Evolutionary conservation across 1,284 basidiomycete species (phyloP), one percentile per base, ranked within the genome.

Genomic region (Cutaneotrichosporon mucoides): DNA sequence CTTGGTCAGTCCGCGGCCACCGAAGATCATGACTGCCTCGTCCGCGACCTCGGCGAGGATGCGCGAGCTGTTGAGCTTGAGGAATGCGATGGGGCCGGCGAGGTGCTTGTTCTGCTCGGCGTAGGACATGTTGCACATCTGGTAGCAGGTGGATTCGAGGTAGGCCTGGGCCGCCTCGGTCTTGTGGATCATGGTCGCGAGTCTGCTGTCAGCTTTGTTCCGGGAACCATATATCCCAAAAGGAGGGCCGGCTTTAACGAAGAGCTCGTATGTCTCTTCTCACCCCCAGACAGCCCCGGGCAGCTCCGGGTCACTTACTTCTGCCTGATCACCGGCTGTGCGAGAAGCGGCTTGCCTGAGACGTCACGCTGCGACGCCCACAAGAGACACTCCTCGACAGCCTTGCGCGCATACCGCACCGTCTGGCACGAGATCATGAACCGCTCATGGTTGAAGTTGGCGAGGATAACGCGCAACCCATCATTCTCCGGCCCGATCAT

Each of bases 71-170:
- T 88, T 86, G 86, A 88, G 88, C 59, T 88, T 79, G 63, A 79
- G 69, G 73, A 79, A 76, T 4, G 73, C 74, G 56, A 79, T 78
- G 63, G 76, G 77, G 5, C 73, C 77, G 42, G 74, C 77, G 42
- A 79, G 73, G 56, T 76, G 66, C 36, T 69, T 61, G 42, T 80
- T 74, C 79, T 92, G 91, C 73, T 94, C 85, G 58, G 82, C 83
- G 76, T 96, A 76, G 68, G 75, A 64, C 75, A 92, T 92, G 68
- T 92, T 86, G 75, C 84, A 86, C 92, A 95, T 95, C 78, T 95
- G 92, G 76, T 88, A 87, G 0, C 91, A 94, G 62, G 94, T 81
- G 71, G 85, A 88, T 63, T 97, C 93, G 38, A 96, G 81, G 90
- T 92, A 95, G 52, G 84, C 85, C 73, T 96, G 92, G 52, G 85